These are phyloP conservation scores for Ophiostoma sp. DNA, from an alignment of 2,329 filamentous ascomycete species.

Conservation along the genomic window DNA sequence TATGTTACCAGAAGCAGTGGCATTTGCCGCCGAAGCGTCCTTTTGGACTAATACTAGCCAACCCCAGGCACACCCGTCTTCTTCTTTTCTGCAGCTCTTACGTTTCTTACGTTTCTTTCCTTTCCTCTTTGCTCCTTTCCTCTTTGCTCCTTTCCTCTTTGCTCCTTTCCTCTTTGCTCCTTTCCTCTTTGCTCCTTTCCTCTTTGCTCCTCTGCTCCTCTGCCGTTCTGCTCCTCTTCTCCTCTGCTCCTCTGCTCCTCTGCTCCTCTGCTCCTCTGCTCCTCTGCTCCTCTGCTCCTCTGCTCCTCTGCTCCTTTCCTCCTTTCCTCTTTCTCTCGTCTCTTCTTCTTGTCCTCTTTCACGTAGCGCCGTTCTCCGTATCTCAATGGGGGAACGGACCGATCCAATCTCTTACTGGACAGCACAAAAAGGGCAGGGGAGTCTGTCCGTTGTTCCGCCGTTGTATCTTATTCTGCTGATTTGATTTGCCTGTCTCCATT, in stretches of 20 bases:
- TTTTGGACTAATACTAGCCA: not conserved
- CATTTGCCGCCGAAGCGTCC: slow-evolving; percentile 18
- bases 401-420: slow-evolving; percentile 6
- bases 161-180: not conserved
- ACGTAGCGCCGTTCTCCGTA: not conserved
- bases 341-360: not conserved
- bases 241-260: too few species aligned
- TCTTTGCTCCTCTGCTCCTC: too few species aligned
- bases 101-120: too few species aligned
- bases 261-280: too few species aligned
- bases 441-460: not conserved
- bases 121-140: too few species aligned
- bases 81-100: too few species aligned
- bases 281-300: too few species aligned
- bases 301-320: not conserved
- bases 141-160: too few species aligned
- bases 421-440: not conserved
- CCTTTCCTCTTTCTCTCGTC: not conserved
- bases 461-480: not conserved
- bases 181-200: not conserved
- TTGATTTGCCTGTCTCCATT: not conserved
- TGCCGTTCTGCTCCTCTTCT: too few species aligned
- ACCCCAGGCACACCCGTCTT: too few species aligned
- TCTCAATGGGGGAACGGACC: slow-evolving; percentile 18
- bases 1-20: slow-evolving; percentile 16